phyloP scores from a whole-genome alignment of 306 rosid genomes.

The Dalbergia cochinchinensis region DNA sequence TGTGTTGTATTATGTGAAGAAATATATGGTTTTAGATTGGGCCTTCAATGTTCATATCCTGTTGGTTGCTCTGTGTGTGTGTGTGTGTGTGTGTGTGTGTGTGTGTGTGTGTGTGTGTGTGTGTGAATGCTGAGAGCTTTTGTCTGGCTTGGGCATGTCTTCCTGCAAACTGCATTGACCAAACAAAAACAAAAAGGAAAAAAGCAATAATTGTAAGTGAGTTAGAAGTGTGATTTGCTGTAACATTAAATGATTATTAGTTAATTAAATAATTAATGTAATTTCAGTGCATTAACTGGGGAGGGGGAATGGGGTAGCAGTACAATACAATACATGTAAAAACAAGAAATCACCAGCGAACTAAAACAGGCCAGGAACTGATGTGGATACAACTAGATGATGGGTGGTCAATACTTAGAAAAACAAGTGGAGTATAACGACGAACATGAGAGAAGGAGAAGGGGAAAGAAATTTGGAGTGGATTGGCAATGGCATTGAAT shows the following conservation, averaged over 20 bases:
- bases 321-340: conserved; percentile 33
- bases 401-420: not conserved
- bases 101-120: not conserved
- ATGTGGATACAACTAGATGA: not conserved
- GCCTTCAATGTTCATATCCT: conserved; percentile 45
- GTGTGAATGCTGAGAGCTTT: conserved; percentile 39
- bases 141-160: not conserved
- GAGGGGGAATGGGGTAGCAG: not conserved
- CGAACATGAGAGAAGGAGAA: conserved; percentile 1
- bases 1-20: not conserved
- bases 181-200: not conserved
- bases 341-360: conserved; percentile 44
- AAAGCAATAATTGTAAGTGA: not conserved
- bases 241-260: not conserved
- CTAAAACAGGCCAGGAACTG: conserved; percentile 29
- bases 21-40: conserved; percentile 40
- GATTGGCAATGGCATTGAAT: conserved; percentile 15
- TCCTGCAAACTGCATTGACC: conserved; percentile 34
- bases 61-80: not conserved
- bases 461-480: not conserved
- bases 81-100: conserved; percentile 37
- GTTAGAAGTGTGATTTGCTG: not conserved
- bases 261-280: not conserved
- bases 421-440: conserved; percentile 19
- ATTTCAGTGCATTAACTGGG: not conserved